Conservation (phyloP, 371 early-diverging fungal species). For the Actinomortierella ambigua region DNA sequence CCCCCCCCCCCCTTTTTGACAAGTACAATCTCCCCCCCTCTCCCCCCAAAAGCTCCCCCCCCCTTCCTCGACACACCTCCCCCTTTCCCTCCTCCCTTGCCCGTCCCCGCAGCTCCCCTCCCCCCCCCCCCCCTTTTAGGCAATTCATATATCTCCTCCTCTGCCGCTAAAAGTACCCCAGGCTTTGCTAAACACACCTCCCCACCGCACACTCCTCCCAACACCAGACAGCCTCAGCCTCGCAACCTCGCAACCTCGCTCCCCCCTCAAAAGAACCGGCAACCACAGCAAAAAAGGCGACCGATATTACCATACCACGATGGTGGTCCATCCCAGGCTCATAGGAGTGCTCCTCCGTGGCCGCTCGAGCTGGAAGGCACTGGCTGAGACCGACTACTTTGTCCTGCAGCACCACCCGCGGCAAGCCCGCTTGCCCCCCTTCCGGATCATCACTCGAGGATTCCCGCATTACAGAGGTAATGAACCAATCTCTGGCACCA, state of each 20-base stretch:
- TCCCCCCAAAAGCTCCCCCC: background rate
- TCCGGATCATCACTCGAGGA: slow-evolving; percentile 45
- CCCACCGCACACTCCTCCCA: too few species aligned
- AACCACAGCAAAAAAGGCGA: too few species aligned
- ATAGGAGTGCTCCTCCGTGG: slow-evolving; percentile 36
- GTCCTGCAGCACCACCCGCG: slow-evolving; percentile 41
- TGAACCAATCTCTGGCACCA: too few species aligned
- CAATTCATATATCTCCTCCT: background rate
- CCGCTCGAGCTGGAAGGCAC: slow-evolving; percentile 38
- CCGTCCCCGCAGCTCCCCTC: background rate
- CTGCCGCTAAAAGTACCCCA: too few species aligned
- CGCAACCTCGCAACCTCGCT: too few species aligned
- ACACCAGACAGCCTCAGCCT: too few species aligned
- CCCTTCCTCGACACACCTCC: background rate
- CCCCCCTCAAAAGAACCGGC: too few species aligned
- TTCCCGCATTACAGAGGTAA: slow-evolving; percentile 47
- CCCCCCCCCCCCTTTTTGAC: background rate
- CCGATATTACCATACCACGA: too few species aligned
- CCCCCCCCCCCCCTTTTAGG: background rate
- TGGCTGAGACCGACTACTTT: slow-evolving; percentile 45
- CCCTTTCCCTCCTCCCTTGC: background rate
- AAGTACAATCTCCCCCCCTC: too few species aligned
- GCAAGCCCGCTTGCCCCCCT: slow-evolving; percentile 13
- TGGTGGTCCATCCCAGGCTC: slow-evolving; percentile 43
- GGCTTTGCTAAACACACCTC: too few species aligned